Evolutionary conservation across 306 rosid genomes (phyloP), one percentile per base, ranked within the genome.

Genomic region (Cucurbita argyrosperma): DNA sequence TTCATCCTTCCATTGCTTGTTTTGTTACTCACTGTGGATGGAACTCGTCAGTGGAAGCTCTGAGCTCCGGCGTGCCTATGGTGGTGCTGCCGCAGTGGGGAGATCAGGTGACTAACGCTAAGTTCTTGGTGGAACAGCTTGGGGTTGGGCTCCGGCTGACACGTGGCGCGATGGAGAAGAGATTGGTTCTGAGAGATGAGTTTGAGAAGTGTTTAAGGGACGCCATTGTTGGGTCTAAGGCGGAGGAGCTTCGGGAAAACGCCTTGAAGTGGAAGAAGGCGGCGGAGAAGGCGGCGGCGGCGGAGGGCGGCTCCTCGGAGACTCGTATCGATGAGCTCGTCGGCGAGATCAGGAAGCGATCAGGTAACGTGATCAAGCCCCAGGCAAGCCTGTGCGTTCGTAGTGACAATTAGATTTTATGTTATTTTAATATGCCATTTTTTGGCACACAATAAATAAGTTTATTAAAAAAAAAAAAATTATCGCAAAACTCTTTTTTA

Each of bases 41-140:
- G 91, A 89, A 89, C 76, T 89, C 96, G 5, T 59, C 90, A 0
- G 65, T 83, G 84, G 96, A 89, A 70, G 80, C 90, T 2, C 45
- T 89, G 1, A 67, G 75, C 57, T 82, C 70, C 40, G 96, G 96
- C 3, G 82, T 89, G 18, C 96, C 96, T 0, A 47, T 87, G 65
- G 45, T 89, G 65, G 81, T 86, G 0, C 86, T 91, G 71, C 92
- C 97, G 0, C 88, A 88, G 45, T 91, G 96, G 92, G 97, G 97
- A 0, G 97, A 91, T 66, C 97, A 91, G 65, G 86, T 84, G 1
- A 91, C 92, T 0, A 85, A 89, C 35, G 91, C 96, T 0, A 89
- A 87, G 73, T 86, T 80, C 62, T 26, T 91, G 61, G 92, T 89
- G 0, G 92, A 87, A 10, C 88, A 63, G 49, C 80, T 80, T 37